phyloP scores from a whole-genome alignment of 768 basidiomycete species.

The Leucogyrophana mollusca region DNA sequence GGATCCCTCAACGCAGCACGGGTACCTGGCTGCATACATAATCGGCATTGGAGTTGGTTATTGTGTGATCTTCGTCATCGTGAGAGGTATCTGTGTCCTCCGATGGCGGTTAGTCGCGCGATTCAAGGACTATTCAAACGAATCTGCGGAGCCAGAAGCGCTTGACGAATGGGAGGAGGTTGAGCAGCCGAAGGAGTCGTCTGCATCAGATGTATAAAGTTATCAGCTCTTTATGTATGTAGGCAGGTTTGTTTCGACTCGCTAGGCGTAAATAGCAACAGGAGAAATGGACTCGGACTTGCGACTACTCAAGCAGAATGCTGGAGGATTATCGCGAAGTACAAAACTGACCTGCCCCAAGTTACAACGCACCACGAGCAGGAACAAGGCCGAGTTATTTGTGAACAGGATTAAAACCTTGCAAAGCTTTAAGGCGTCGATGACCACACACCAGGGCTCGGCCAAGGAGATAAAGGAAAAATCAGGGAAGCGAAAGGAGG shows the following conservation, averaged over 20 bases:
- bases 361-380: too few species aligned
- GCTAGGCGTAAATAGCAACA: too few species aligned
- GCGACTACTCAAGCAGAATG: too few species aligned
- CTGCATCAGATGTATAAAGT: constrained; percentile 12
- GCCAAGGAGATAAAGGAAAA: too few species aligned
- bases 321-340: too few species aligned
- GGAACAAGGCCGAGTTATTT: too few species aligned
- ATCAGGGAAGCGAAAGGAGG: too few species aligned
- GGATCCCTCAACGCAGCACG: constrained; percentile 44
- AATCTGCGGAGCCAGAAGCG: constrained; percentile 17
- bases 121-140: constrained; percentile 9
- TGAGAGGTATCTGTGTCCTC: constrained; percentile 39
- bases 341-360: too few species aligned
- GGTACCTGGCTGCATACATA: constrained; percentile 58
- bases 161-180: constrained; percentile 49
- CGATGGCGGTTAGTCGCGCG: constrained; percentile 33
- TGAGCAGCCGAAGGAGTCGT: constrained; percentile 13
- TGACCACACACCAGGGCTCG: too few species aligned
- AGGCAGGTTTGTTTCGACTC: neutral
- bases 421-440: too few species aligned
- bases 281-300: too few species aligned
- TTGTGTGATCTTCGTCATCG: constrained; percentile 49
- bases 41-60: constrained; percentile 55
- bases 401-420: too few species aligned
- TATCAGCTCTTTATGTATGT: neutral